These are phyloP conservation scores for Trametes polyzona DNA, from an alignment of 1,284 basidiomycete genomes.

Conservation along the genomic window DNA sequence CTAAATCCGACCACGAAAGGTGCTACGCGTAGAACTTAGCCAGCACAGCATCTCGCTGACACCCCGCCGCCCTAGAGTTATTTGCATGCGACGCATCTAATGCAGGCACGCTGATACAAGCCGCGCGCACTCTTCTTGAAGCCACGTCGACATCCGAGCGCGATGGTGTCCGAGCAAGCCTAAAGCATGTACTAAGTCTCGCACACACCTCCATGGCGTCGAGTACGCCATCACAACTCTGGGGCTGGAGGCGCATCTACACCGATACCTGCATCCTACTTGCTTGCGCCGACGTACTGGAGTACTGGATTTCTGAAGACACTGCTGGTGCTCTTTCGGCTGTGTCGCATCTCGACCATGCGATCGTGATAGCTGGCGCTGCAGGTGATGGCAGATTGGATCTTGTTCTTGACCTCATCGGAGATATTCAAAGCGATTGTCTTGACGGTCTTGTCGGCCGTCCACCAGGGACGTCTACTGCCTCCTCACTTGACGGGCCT, in stretches of 20 bases:
- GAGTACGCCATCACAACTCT: background rate
- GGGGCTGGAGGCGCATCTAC: slow-evolving; percentile 62
- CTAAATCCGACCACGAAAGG: slow-evolving; percentile 10
- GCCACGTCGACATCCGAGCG: background rate
- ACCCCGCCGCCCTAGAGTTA: slow-evolving; percentile 11
- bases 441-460: slow-evolving; percentile 1
- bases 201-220: slow-evolving; percentile 33
- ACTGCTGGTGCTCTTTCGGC: slow-evolving; percentile 35
- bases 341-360: slow-evolving; percentile 72
- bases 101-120: slow-evolving; percentile 6
- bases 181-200: slow-evolving; percentile 28
- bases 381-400: slow-evolving; percentile 65
- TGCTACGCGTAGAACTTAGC: background rate
- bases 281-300: slow-evolving; percentile 45
- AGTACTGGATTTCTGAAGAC: slow-evolving; percentile 31
- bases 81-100: slow-evolving; percentile 10
- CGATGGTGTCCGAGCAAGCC: background rate
- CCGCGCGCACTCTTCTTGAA: slow-evolving; percentile 10
- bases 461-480: too few species aligned
- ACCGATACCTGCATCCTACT: slow-evolving; percentile 66
- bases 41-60: background rate
- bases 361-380: slow-evolving; percentile 85
- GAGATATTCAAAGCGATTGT: slow-evolving; percentile 41
- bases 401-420: slow-evolving; percentile 65
- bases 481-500: too few species aligned